Conservation (phyloP, 148 eudicot genomes). For the Fagopyrum esculentum region DNA sequence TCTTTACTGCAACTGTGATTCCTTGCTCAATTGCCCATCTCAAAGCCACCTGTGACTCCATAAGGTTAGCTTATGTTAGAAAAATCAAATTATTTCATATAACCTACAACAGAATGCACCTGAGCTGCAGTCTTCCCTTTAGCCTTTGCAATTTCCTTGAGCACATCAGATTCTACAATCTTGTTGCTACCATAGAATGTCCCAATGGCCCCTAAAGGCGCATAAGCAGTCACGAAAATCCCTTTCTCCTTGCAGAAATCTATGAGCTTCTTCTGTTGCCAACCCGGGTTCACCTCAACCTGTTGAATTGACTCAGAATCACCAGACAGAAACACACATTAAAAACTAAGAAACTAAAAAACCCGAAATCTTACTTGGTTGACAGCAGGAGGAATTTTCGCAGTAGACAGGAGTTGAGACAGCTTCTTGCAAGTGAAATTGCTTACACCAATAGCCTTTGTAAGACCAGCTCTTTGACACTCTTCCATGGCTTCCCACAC, state of each 20-base stretch:
- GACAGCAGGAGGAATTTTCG: constrained; percentile 51
- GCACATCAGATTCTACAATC: constrained; percentile 37
- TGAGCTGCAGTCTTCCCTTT: constrained; percentile 54
- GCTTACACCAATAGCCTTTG: constrained; percentile 60
- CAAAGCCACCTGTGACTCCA: constrained; percentile 38
- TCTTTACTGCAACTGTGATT: constrained; percentile 38
- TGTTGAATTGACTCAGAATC: constrained; percentile 13
- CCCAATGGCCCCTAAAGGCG: constrained; percentile 38
- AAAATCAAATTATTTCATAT: background rate
- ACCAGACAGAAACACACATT: constrained; percentile 2
- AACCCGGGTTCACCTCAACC: constrained; percentile 60
- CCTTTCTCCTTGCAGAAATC: constrained; percentile 43
- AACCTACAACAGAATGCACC: constrained; percentile 20
- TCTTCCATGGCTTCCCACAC: constrained; percentile 66
- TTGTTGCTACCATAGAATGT: constrained; percentile 39
- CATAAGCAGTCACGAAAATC: constrained; percentile 39
- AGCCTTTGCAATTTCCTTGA: constrained; percentile 40
- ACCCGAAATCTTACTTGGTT: constrained; percentile 34
- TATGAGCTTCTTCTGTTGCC: constrained; percentile 62
- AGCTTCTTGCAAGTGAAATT: constrained; percentile 55
- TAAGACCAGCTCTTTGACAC: constrained; percentile 49
- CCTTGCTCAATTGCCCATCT: constrained; percentile 57
- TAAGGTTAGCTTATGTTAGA: background rate
- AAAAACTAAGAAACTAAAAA: background rate
- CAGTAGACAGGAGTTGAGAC: constrained; percentile 30